Evolutionary conservation across 192 early-diverging fungal species (phyloP), one percentile per base, ranked within the genome.

Genomic region (Martensiomyces pterosporus): DNA sequence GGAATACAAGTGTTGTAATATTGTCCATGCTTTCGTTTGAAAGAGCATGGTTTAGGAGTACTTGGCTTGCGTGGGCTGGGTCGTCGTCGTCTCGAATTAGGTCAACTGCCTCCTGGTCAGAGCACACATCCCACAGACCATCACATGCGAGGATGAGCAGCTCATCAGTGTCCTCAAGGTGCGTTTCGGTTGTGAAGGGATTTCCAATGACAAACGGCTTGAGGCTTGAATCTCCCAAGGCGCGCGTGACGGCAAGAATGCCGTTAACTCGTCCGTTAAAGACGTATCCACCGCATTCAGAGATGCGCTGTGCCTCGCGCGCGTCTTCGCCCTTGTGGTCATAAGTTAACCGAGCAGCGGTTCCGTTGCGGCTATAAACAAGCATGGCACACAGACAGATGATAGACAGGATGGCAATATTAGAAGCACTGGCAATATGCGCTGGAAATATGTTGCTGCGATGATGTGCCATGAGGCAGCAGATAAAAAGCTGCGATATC

Each of bases 181-280:
- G 82, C 21, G 90, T 94, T 60, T 97, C 91, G 8, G 93, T 92
- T 2, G 94, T 99, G 58, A 87, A 99, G 12, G 96, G 96, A 46
- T 85, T 87, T 3, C 96, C 94, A 48, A 97, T 85, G 9, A 99
- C 85, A 67, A 86, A 91, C 57, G 94, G 93, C 75, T 99, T 99
- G 89, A 99, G 94, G 25, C 86, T 82, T 52, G 84, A 79, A 72
- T 99, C 96, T 24, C 96, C 96, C 22, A 99, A 76, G 9, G 94
- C 89, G 17, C 96, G 80, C 12, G 96, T 99, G 2, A 99, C 96
- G 6, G 96, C 93, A 50, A 99, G 67, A 23, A 99, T 86, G 42
- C 94, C 94, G 67, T 97, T 99, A 18, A 99, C 96, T 8, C 96
- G 84, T 49, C 93, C 91, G 64, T 99, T 99, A 79, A 99, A 89